These are phyloP conservation scores for Raphanus hybrid DNA, from an alignment of 441 rosid genomes.

Conservation along the genomic window DNA sequence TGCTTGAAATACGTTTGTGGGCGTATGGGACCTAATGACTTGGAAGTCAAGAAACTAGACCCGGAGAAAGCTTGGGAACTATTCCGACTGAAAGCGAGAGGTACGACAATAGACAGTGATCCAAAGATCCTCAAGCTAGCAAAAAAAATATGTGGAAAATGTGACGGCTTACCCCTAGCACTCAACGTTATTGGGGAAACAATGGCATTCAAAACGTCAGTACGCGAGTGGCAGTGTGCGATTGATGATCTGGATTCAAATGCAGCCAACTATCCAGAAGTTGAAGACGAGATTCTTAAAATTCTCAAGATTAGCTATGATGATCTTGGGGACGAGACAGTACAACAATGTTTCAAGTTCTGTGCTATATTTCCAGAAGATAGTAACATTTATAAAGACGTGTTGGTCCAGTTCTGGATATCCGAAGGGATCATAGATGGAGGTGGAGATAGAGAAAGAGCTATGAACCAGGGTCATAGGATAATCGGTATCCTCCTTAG, in stretches of 20 bases:
- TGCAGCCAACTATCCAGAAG: background rate
- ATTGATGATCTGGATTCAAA: background rate
- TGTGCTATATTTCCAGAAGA: background rate
- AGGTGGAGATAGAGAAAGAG: background rate
- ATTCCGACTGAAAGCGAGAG: background rate
- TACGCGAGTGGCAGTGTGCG: background rate
- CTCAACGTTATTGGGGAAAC: conserved; percentile 1
- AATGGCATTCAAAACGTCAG: background rate
- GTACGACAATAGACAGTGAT: no score
- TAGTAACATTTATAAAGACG: background rate
- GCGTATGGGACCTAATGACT: background rate
- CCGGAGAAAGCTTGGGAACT: background rate
- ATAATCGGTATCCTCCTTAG: background rate
- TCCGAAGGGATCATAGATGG: background rate
- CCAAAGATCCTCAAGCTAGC: background rate
- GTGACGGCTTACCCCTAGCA: background rate
- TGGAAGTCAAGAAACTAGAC: background rate
- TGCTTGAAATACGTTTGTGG: background rate
- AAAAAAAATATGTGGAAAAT: background rate
- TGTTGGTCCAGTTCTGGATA: background rate
- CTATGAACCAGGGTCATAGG: background rate
- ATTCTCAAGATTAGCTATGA: background rate
- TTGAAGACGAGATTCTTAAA: background rate
- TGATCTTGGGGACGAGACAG: background rate
- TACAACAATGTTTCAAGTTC: background rate